Conservation (phyloP, 441 rosid species). For the Theobroma grandiflorum region DNA sequence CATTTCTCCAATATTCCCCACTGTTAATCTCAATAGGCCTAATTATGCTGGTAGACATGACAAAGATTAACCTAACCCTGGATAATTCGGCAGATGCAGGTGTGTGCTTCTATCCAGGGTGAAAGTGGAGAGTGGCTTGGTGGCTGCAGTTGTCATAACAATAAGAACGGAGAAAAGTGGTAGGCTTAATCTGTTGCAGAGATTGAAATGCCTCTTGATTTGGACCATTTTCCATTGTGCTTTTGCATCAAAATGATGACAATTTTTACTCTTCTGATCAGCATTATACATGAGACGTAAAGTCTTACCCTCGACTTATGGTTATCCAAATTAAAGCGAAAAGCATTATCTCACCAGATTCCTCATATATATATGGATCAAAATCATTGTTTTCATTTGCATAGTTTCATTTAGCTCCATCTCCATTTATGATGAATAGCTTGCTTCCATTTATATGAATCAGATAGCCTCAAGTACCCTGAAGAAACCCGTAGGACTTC, state of each 20-base stretch:
- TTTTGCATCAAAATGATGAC: conserved; percentile 16
- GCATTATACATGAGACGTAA: background rate
- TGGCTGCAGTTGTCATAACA: conserved; percentile 15
- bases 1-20: background rate
- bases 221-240: conserved; percentile 13
- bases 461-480: too few species aligned
- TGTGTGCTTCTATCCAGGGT: background rate
- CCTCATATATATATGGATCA: background rate
- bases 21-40: background rate
- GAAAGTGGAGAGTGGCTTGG: conserved; percentile 16
- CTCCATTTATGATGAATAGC: too few species aligned
- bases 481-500: background rate
- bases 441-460: too few species aligned
- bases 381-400: background rate
- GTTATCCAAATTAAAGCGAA: background rate
- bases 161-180: background rate
- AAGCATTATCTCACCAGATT: background rate
- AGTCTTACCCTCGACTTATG: background rate
- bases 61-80: background rate
- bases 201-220: conserved; percentile 13
- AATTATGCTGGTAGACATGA: background rate
- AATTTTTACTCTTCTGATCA: background rate
- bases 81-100: background rate
- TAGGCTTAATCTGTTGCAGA: conserved; percentile 2
- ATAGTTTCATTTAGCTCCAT: too few species aligned